Conservation (phyloP, 495 filamentous ascomycete species). For the Hypoxylon fragiforme region DNA sequence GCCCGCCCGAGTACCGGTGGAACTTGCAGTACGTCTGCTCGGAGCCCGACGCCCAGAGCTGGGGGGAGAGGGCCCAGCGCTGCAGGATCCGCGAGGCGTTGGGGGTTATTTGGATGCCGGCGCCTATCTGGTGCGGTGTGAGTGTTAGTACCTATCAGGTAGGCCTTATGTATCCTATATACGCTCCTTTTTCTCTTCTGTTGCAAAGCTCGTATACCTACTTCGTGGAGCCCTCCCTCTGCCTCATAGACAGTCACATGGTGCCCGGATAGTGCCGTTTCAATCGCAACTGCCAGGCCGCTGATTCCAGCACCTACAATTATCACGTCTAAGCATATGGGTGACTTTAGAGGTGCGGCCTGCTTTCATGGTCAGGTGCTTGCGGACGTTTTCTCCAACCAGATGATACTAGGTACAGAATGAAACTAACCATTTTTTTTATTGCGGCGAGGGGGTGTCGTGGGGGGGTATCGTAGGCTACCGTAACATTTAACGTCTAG, state of each 20-base stretch:
- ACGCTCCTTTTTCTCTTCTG: too few species aligned
- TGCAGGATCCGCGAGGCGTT: constrained; percentile 50
- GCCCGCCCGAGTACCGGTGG: constrained; percentile 41
- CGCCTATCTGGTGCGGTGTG: constrained; percentile 40
- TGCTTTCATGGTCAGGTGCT: not conserved
- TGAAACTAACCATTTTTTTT: constrained; percentile 12
- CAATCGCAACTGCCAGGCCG: constrained; percentile 58
- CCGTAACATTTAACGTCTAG: too few species aligned
- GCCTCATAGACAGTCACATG: constrained; percentile 35
- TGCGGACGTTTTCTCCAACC: too few species aligned
- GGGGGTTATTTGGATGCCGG: constrained; percentile 51
- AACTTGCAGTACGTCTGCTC: constrained; percentile 26
- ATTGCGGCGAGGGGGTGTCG: too few species aligned
- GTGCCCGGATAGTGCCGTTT: constrained; percentile 33
- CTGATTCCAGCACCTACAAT: constrained; percentile 63
- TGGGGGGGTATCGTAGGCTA: too few species aligned
- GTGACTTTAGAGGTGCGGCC: not conserved
- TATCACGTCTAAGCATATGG: constrained; percentile 46
- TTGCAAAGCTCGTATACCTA: too few species aligned
- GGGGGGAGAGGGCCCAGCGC: constrained; percentile 50
- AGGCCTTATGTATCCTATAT: too few species aligned
- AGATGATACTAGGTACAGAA: not conserved
- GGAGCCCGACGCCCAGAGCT: constrained; percentile 40
- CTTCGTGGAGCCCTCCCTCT: constrained; percentile 35
- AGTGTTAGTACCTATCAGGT: too few species aligned